These are phyloP conservation scores for Acorus calamus DNA, from an alignment of 106 monocot species.

Conservation along the genomic window DNA sequence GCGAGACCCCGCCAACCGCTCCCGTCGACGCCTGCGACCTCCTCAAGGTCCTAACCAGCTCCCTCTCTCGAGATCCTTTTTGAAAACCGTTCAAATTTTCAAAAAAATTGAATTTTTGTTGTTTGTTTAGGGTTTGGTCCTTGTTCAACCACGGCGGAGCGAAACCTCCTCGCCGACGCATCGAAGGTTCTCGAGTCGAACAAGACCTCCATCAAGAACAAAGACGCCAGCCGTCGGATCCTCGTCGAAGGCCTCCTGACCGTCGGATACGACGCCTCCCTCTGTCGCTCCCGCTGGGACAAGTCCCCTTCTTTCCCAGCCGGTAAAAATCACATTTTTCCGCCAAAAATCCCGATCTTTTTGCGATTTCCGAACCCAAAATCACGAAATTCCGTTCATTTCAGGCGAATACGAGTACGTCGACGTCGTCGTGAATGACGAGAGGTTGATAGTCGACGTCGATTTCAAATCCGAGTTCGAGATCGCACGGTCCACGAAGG, in stretches of 20 bases:
- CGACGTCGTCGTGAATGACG: constrained; percentile 41
- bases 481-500: constrained; percentile 72
- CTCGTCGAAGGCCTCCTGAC: constrained; percentile 22
- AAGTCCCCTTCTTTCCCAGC: constrained; percentile 42
- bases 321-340: constrained; percentile 18
- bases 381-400: neutral
- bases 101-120: neutral
- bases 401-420: constrained; percentile 62
- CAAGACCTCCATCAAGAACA: constrained; percentile 11
- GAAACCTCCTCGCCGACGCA: constrained; percentile 27
- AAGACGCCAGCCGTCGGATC: constrained; percentile 15
- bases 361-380: too few relatives aligned
- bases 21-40: constrained; percentile 28
- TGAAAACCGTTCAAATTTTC: neutral
- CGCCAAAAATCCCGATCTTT: neutral
- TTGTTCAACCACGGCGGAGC: constrained; percentile 45
- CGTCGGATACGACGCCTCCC: constrained; percentile 49
- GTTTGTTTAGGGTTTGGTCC: constrained; percentile 33
- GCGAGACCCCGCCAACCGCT: neutral
- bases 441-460: constrained; percentile 51
- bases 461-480: constrained; percentile 87
- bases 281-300: constrained; percentile 60
- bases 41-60: constrained; percentile 34
- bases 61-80: neutral
- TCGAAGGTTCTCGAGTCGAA: constrained; percentile 20